Base-by-base conservation (phyloP, 139 green algal species). In the Tetradesmus obliquus region DNA sequence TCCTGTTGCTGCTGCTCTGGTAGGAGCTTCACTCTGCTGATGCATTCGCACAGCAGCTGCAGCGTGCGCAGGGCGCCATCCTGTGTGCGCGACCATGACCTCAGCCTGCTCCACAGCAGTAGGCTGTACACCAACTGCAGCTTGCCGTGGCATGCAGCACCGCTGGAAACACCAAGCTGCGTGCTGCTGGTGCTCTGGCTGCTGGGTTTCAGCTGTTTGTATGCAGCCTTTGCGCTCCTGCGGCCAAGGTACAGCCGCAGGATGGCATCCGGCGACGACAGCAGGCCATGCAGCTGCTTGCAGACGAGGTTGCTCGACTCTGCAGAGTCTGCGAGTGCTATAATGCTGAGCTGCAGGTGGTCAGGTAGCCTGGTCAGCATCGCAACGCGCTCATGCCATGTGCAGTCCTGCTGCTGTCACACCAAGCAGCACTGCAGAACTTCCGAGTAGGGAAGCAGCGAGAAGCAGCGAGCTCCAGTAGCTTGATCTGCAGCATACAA, bases 321-420 rank as follows among this genome's bases (percentile, higher is more conserved):
- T 20, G 55, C 82, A 62, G 45, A 58, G 24, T 87, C 55, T 72
- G 82, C 82, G 12, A 72, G 24, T 51, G 24, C n/a, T 58, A 87
- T 87, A 8, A 87, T 55, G n/a, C 24, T 71, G 20, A 72, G 82
- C 82, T 87, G 82, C 55, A 87, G 62, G 55, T 87, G 55, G 55
- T 58, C 82, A 54, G 82, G 82, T 22, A 87, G 62, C n/a, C 82
- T 76, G 66, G 66, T 76, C 66, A 76, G 66, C 66, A 76, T 76
- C 66, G 66, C 66, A 5, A n/a, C 17, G 9, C 60, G 66, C 66
- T 76, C 66, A 76, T 24, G 15, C 3, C 66, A 76, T 24, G 66
- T 76, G 66, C n/a, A 76, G 17, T 76, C n/a, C 66, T 76, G 66
- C 66, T 76, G 66, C 5, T 76, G 66, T 76, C 15, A 3, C 66